Evolutionary conservation across 495 filamentous ascomycete species (phyloP).

Genomic region (Trichoderma gamsii): DNA sequence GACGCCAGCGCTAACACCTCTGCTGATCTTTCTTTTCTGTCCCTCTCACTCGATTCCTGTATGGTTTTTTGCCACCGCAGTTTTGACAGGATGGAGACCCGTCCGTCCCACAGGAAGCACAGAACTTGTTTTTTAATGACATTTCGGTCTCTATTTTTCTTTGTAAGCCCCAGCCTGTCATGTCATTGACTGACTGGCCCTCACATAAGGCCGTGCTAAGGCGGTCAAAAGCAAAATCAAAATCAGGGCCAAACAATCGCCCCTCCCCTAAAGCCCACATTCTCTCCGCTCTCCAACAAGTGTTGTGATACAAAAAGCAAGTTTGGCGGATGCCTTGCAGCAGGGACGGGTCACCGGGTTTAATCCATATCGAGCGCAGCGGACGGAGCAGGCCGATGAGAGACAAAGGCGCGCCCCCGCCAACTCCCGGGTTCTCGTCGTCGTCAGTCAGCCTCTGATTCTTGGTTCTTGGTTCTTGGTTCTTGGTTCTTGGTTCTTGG

Average conservation of each 20-base stretch:
- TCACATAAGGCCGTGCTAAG: no score
- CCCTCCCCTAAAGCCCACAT: background rate
- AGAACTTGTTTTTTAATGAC: background rate
- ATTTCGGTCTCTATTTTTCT: background rate
- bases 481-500: no score
- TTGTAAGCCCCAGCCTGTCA: background rate
- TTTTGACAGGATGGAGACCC: background rate
- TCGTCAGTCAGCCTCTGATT: background rate
- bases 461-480: background rate
- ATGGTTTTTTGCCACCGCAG: background rate
- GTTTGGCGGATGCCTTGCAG: background rate
- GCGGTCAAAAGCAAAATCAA: no score
- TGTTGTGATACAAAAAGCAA: background rate
- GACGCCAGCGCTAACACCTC: background rate
- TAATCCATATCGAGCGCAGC: background rate
- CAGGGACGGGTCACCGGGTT: slow-evolving; percentile 7
- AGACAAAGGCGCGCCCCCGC: background rate
- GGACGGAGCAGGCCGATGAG: background rate
- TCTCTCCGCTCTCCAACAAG: background rate
- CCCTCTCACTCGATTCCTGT: background rate
- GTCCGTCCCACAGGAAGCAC: background rate
- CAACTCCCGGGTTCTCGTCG: background rate
- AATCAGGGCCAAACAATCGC: no score
- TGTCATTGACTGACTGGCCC: no score
- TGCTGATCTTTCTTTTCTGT: background rate